Evolutionary conservation across 371 early-diverging fungal species (phyloP), one percentile per base, ranked within the genome.

Genomic region (Circinella umbellata): DNA sequence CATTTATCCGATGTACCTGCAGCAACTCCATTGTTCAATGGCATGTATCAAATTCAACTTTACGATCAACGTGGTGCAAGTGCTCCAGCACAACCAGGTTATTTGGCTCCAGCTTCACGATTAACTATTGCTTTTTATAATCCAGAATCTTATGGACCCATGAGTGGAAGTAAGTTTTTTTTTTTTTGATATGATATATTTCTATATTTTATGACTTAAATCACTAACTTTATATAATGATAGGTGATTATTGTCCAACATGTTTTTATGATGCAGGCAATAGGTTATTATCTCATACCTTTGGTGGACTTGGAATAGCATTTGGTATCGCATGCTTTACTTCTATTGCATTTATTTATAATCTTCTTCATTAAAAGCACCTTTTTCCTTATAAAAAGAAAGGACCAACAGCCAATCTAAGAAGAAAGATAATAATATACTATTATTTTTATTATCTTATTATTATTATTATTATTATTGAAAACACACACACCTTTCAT

Each of bases 11-110:
- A 75, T 65, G 81, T 82, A 17, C 79, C 81, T 8, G 55, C 75
- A n/a, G 77, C 73, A 13, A 76, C 76, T 9, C 85, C 85, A 5
- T 61, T 85, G 55, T 77, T 82, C 73, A 78, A 77, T 69, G 85
- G 83, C 11, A 71, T 66, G 48, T 85, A 85, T 72, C 74, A 78
- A 38, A 71, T 85, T 39, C 80, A 80, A 55, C 57, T 85, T 0
- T 81, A 80, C 42, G 85, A 85, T 72, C 85, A 85, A 69, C 73
- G 85, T 62, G 85, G 85, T 63, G 65, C 72, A 4, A 66, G 77
- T 20, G 80, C 84, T 35, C 13, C 20, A 20, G 61, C 64, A 39
- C 59, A 64, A 20, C 84, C 84, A 37, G 84, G 84, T 39, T 84
- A 79, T 77, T 71, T 80, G 17, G 54, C 68, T 27, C 82, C 84